Evolutionary conservation across 441 rosid species (phyloP).

Genomic region (Monsonia emarginata): DNA sequence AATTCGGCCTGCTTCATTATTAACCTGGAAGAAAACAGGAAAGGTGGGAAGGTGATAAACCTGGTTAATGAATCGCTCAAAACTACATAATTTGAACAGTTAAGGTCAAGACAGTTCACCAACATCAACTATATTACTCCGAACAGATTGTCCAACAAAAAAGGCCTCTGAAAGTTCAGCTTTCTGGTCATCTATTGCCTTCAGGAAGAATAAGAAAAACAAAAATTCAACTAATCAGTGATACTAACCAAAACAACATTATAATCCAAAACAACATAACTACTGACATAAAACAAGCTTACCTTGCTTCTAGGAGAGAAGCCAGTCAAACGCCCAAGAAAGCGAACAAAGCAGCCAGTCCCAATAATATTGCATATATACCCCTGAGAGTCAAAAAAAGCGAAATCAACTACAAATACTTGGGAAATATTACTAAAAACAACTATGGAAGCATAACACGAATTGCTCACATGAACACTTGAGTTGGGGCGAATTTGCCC

Average conservation of each 20-base stretch:
- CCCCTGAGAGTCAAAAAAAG: slow-evolving; percentile 40
- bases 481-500: slow-evolving; percentile 50
- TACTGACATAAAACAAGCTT: slow-evolving; percentile 12
- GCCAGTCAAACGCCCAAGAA: slow-evolving; percentile 91
- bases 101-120: slow-evolving; percentile 29
- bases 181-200: slow-evolving; percentile 69
- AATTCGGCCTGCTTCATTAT: slow-evolving; percentile 54
- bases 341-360: slow-evolving; percentile 91
- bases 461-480: slow-evolving; percentile 57
- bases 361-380: slow-evolving; percentile 82
- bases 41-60: slow-evolving; percentile 6
- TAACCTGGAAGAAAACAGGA: slow-evolving; percentile 46
- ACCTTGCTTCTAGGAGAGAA: slow-evolving; percentile 91
- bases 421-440: background rate
- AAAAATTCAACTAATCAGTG: background rate
- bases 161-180: slow-evolving; percentile 59
- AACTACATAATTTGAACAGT: slow-evolving; percentile 12
- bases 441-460: slow-evolving; percentile 8
- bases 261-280: slow-evolving; percentile 4
- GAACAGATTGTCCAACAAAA: slow-evolving; percentile 88
- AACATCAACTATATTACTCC: slow-evolving; percentile 71
- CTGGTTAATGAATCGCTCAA: slow-evolving; percentile 13
- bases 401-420: background rate
- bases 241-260: slow-evolving; percentile 12
- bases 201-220: slow-evolving; percentile 8